Conservation (phyloP, 2,329 filamentous ascomycete genomes). For the Pseudonectria foliicola region DNA sequence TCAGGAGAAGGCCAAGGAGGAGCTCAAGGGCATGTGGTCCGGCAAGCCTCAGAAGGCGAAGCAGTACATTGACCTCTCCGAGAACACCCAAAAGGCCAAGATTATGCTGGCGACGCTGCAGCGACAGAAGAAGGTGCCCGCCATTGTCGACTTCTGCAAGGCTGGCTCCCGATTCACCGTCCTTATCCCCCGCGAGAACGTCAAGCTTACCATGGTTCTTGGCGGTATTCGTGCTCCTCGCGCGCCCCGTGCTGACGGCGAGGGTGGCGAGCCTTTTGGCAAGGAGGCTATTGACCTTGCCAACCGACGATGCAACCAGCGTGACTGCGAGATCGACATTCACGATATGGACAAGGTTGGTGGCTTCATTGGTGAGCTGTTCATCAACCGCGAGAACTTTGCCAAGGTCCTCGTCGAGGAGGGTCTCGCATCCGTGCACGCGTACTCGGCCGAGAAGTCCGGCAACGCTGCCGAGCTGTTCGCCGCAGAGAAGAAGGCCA, state of each 20-base stretch:
- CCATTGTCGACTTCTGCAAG: conserved; percentile 94
- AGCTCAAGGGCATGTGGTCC: conserved; percentile 92
- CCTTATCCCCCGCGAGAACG: conserved; percentile 82
- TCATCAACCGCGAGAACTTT: conserved; percentile 91
- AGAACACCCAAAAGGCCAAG: conserved; percentile 91
- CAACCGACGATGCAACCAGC: conserved; percentile 80
- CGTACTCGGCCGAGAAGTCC: conserved; percentile 92
- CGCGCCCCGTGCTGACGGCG: conserved; percentile 67
- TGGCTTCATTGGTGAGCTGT: conserved; percentile 92
- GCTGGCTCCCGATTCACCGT: conserved; percentile 92
- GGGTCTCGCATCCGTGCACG: conserved; percentile 84
- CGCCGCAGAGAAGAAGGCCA: conserved; percentile 80
- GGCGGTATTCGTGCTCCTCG: conserved; percentile 87
- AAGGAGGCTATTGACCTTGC: conserved; percentile 92
- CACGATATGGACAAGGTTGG: conserved; percentile 94
- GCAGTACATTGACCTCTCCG: conserved; percentile 83
- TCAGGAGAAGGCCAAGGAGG: conserved; percentile 75
- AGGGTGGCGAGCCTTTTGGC: conserved; percentile 85
- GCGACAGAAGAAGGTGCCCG: conserved; percentile 86
- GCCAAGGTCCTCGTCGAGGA: conserved; percentile 91
- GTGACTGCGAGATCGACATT: conserved; percentile 93
- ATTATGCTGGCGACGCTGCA: conserved; percentile 82
- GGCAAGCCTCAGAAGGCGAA: conserved; percentile 78
- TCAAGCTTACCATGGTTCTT: conserved; percentile 91
- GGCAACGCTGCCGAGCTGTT: conserved; percentile 83